Conservation (phyloP, 2,329 filamentous ascomycete species). For the Fusarium sp. region DNA sequence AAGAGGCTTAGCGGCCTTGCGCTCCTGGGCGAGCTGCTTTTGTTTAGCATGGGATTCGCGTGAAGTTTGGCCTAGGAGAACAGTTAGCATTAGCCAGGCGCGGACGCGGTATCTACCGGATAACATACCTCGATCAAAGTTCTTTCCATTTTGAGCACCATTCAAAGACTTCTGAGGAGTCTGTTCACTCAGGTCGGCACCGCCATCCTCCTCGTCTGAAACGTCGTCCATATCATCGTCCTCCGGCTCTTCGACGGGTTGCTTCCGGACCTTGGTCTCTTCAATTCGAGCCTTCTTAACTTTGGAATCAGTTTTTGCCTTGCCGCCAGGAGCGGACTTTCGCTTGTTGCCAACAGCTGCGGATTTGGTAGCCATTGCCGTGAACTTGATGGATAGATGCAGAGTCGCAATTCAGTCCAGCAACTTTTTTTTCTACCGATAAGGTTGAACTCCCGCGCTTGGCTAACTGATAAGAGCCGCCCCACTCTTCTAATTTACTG, state of each 20-base stretch:
- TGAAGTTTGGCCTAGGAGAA: constrained; percentile 65
- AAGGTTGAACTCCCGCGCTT: constrained; percentile 23
- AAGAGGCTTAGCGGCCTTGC: constrained; percentile 91
- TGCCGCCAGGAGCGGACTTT: constrained; percentile 58
- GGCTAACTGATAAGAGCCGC: constrained; percentile 20
- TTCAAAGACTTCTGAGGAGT: constrained; percentile 49
- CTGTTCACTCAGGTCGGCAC: constrained; percentile 54
- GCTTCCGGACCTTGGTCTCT: constrained; percentile 44
- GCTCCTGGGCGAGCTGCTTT: constrained; percentile 84
- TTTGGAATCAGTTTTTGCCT: constrained; percentile 53
- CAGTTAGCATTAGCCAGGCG: constrained; percentile 8
- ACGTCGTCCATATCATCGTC: constrained; percentile 55
- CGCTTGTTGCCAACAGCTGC: constrained; percentile 62
- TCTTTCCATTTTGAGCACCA: constrained; percentile 47
- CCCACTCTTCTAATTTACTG: constrained; percentile 1
- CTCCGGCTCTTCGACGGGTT: constrained; percentile 52
- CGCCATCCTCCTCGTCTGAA: constrained; percentile 65
- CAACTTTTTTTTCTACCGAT: constrained; percentile 42
- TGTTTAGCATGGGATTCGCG: constrained; percentile 93
- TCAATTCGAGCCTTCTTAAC: constrained; percentile 62
- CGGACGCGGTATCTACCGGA: background rate
- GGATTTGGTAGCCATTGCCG: constrained; percentile 58
- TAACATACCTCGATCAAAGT: constrained; percentile 53
- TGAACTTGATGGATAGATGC: constrained; percentile 23
- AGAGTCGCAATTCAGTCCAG: constrained; percentile 28